Conservation (phyloP, 352 stramenopile species). For the Globisporangium megalacanthum region DNA sequence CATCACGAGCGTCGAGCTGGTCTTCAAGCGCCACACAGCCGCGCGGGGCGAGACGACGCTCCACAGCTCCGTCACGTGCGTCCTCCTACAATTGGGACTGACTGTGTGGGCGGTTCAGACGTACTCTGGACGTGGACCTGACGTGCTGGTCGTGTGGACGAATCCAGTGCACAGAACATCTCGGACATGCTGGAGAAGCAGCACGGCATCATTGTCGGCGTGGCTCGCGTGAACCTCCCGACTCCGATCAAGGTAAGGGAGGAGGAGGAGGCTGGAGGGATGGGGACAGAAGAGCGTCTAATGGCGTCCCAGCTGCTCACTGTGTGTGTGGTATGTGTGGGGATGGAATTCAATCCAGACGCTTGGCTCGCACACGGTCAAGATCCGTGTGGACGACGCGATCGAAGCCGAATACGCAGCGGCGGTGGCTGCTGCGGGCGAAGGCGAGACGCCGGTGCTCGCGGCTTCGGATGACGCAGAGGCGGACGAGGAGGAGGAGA, state of each 20-base stretch:
- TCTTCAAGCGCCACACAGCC: slow-evolving; percentile 79
- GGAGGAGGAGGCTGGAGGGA: no score
- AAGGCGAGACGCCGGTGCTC: slow-evolving; percentile 18
- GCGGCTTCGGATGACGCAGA: slow-evolving; percentile 12
- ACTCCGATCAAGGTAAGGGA: slow-evolving; percentile 56
- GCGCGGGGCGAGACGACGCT: slow-evolving; percentile 53
- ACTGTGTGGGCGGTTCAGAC: background rate
- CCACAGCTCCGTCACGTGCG: slow-evolving; percentile 61
- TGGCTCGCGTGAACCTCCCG: slow-evolving; percentile 69
- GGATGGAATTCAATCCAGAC: slow-evolving; percentile 23
- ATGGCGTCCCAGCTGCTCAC: background rate
- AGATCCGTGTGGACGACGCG: slow-evolving; percentile 77
- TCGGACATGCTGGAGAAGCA: slow-evolving; percentile 85
- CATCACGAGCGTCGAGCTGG: slow-evolving; percentile 52
- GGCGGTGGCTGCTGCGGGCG: slow-evolving; percentile 12
- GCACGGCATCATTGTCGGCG: slow-evolving; percentile 71
- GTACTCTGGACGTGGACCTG: background rate
- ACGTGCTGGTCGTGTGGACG: no score
- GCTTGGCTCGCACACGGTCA: slow-evolving; percentile 70
- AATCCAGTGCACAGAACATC: slow-evolving; percentile 63
- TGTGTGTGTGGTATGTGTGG: background rate
- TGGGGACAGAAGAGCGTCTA: no score
- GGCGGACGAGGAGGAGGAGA: slow-evolving; percentile 17
- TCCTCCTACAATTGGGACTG: background rate
- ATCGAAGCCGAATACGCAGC: slow-evolving; percentile 61